These are phyloP conservation scores for Cryphonectria nitschkei DNA, from an alignment of 2,329 filamentous ascomycete species.

Conservation along the genomic window DNA sequence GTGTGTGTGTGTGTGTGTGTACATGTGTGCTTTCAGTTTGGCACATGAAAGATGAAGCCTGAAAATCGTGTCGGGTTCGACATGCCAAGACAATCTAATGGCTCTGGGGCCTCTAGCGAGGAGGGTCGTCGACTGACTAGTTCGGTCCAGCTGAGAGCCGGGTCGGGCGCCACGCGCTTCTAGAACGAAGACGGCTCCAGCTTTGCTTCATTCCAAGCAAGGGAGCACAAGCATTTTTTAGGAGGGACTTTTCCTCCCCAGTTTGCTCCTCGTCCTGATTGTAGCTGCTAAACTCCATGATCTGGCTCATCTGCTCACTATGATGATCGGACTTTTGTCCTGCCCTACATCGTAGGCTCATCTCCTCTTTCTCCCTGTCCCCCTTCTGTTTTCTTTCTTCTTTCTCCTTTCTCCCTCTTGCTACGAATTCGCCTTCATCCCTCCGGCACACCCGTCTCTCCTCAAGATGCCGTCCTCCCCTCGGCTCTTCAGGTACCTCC, in stretches of 20 bases:
- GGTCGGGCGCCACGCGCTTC: slow-evolving; percentile 1
- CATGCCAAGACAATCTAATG: not conserved
- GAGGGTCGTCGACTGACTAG: not conserved
- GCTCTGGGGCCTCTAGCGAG: not conserved
- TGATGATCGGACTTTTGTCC: not conserved
- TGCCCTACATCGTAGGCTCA: slow-evolving; percentile 6
- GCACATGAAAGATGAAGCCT: not conserved
- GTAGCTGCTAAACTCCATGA: not conserved
- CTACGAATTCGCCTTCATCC: not conserved
- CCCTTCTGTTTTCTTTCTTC: not conserved
- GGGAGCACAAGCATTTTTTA: slow-evolving; percentile 7
- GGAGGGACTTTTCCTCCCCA: not conserved
- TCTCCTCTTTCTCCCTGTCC: not conserved
- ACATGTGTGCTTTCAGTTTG: not conserved
- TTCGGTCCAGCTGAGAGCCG: not conserved
- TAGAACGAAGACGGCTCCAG: not conserved
- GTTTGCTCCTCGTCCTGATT: not conserved
- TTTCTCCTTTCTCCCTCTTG: not conserved
- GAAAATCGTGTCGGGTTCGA: not conserved
- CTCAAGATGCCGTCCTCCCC: slow-evolving; percentile 35
- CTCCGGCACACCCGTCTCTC: not conserved
- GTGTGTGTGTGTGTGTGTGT: not conserved
- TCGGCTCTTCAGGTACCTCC: slow-evolving; percentile 35
- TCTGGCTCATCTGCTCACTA: not conserved
- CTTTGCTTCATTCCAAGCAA: slow-evolving; percentile 9